Conservation (phyloP, 495 filamentous ascomycete species). For the Talaromyces trachyspermus region DNA sequence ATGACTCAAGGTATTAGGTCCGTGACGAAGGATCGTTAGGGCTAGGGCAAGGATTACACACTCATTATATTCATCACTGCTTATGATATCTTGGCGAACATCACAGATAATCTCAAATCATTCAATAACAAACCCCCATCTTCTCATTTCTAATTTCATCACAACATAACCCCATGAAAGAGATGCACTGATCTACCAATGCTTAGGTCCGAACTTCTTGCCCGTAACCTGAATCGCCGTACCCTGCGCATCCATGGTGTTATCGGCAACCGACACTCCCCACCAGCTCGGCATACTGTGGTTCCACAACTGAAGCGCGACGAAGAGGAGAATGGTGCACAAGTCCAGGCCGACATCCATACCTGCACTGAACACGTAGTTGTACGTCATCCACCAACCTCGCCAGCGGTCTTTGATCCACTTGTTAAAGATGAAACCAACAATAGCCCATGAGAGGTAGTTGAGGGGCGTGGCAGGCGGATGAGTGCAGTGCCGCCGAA, state of each 20-base stretch:
- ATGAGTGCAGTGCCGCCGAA: constrained; percentile 39
- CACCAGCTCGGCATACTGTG: constrained; percentile 56
- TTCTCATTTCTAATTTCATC: too few relatives aligned
- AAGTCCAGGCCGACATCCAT: constrained; percentile 62
- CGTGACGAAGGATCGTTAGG: too few relatives aligned
- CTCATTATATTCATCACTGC: too few relatives aligned
- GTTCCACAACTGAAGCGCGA: constrained; percentile 50
- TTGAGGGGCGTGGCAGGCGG: constrained; percentile 48
- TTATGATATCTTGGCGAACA: too few relatives aligned
- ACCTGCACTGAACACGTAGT: constrained; percentile 67
- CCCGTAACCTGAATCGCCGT: constrained; percentile 36
- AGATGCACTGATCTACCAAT: constrained; percentile 30
- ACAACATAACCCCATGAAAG: too few relatives aligned
- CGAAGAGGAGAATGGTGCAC: constrained; percentile 63
- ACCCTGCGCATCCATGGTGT: constrained; percentile 38
- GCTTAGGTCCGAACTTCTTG: constrained; percentile 52
- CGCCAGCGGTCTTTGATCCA: constrained; percentile 52
- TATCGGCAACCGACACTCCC: constrained; percentile 45
- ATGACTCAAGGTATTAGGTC: too few relatives aligned
- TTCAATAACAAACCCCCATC: too few relatives aligned
- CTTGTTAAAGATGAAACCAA: constrained; percentile 61
- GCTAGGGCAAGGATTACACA: too few relatives aligned
- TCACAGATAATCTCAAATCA: too few relatives aligned
- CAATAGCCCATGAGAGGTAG: constrained; percentile 57
- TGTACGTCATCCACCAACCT: constrained; percentile 74